Evolutionary conservation across 1,284 basidiomycete species (phyloP), one percentile per base, ranked within the genome.

Genomic region (Pseudozyma pruni): DNA sequence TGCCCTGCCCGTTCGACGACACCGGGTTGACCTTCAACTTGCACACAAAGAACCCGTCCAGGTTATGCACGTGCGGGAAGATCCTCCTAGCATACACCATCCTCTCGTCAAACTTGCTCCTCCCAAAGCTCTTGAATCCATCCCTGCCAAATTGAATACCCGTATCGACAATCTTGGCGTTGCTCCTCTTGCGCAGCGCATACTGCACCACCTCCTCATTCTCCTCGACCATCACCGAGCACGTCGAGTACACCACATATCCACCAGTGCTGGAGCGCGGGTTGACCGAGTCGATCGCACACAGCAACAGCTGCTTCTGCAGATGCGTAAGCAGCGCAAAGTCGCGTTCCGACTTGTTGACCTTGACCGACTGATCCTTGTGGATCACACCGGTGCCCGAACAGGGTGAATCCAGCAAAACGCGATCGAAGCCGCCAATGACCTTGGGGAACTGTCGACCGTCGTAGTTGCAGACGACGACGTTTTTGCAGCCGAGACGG

Each of bases 391-490:
- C 96, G 1, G 96, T 98, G 17, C 96, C 96, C 75, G 91, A 94
- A 83, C 96, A 99, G 25, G 96, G 96, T 38, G 96, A 95, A 83
- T 99, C 96, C 55, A 99, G 86, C 62, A 99, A 85, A 32, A 98
- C 94, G 19, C 96, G 87, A 82, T 99, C 95, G 76, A 99, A 99
- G 1, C 96, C 96, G 20, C 95, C 96, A 85, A 99, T 94, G 40
- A 99, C 94, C 83, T 95, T 97, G n/a, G 96, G 96, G 85, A 98
- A 99, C 83, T 98, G 91, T 60, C 96, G 87, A 4, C 94, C 96
- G 79, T 99, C 96, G 80, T 98, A 95, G 57, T 93, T 96, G 84
- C 94, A 98, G 32, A 98, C 90, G 9, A 97, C 90, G 44, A 98
- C 94, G 82, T 98, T 99, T 84, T 94, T 96, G 86, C 96, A 98